Evolutionary conservation across 495 filamentous ascomycete genomes (phyloP).

Genomic region (Podospora pseudoanserina): DNA sequence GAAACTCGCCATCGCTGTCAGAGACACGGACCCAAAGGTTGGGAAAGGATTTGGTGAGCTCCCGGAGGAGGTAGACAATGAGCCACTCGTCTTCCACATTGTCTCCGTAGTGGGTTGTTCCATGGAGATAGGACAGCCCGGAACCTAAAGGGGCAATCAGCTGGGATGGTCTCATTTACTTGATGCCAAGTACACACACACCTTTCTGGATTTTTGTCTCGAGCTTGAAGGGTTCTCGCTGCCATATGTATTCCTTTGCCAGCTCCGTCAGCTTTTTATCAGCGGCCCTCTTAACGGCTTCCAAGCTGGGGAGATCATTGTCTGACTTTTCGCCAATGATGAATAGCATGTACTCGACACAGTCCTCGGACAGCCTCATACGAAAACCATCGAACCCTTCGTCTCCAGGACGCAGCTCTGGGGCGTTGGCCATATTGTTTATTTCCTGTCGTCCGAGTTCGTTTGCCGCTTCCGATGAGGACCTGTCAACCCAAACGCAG

Average conservation of each 20-base stretch:
- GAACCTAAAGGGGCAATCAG: slow-evolving; percentile 11
- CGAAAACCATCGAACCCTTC: slow-evolving; percentile 62
- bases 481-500: background rate
- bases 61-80: slow-evolving; percentile 83
- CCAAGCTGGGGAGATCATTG: slow-evolving; percentile 51
- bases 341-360: slow-evolving; percentile 80
- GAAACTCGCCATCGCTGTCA: slow-evolving; percentile 91
- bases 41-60: slow-evolving; percentile 67
- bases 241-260: slow-evolving; percentile 89
- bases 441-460: background rate
- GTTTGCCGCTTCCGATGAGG: background rate
- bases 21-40: slow-evolving; percentile 77
- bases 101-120: slow-evolving; percentile 81
- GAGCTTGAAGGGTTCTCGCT: slow-evolving; percentile 72
- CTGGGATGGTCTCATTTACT: background rate
- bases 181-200: slow-evolving; percentile 27
- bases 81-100: slow-evolving; percentile 97
- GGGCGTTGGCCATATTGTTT: slow-evolving; percentile 22
- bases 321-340: slow-evolving; percentile 57
- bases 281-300: slow-evolving; percentile 65
- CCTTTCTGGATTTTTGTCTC: slow-evolving; percentile 56
- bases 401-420: slow-evolving; percentile 30
- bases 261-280: slow-evolving; percentile 57
- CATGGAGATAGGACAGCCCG: slow-evolving; percentile 56
- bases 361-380: slow-evolving; percentile 77